Evolutionary conservation across 345 rosid genomes (phyloP), one percentile per base, ranked within the genome.

Genomic region (Citrus maxima): DNA sequence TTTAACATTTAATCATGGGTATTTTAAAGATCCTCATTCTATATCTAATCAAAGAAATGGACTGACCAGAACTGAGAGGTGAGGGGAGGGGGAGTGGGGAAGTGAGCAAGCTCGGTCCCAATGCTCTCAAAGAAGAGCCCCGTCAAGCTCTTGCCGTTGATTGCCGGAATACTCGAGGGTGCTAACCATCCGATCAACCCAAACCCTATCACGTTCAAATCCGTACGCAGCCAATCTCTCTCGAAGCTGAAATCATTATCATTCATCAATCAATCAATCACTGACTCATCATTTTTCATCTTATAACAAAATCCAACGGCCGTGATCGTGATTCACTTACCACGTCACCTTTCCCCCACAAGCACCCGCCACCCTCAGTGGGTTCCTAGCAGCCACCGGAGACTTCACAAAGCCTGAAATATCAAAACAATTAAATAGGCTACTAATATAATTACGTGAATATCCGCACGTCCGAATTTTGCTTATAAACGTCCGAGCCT

Each of bases 51-150:
- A 21, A 27, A 6, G 10, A 24, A 21, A n/a, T n/a, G 40, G 25
- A 65, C 81, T 81, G 13, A 89, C 91, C 98, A 90, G 79, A 92
- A 93, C 79, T 80, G 91, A 32, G 95, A 93, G 67, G 89, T 73
- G 79, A 92, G 69, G 7, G 90, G 72, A 21, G 99, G 98, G 73
- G 95, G 94, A 4, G 93, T 79, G 10, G 97, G 99, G 92, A 96
- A 96, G 86, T 93, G 97, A 70, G 98, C 89, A 4, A 94, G 97
- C 84, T 96, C 98, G 22, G 94, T 54, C 9, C 99, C 98, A 30
- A 96, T 94, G 86, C 98, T 96, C 22, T 94, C 93, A 37, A 96
- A 90, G 91, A 96, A 96, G 78, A 96, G 97, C 14, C 97, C 92
- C 0, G 97, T 88, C 85, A 96, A 85, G 84, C 99, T 96, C 88